Evolutionary conservation across 2,329 filamentous ascomycete species (phyloP), one percentile per base, ranked within the genome.

Genomic region (Plectosphaerella cucumerina): DNA sequence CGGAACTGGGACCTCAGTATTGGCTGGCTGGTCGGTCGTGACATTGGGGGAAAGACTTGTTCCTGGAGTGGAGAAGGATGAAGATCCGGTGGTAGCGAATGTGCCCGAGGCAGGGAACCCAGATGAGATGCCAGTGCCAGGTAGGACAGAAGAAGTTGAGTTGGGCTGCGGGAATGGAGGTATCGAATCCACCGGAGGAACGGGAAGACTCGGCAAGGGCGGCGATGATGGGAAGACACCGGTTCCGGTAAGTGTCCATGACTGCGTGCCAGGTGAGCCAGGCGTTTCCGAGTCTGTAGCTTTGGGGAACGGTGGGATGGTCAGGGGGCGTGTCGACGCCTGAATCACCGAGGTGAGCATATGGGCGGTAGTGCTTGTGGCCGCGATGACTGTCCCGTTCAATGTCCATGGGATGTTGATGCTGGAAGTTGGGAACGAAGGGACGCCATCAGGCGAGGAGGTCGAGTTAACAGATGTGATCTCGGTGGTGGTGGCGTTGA

Each of bases 101-200:
- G 39, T 42, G n/a, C 39, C 39, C 9, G 39, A 41, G 37, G 9
- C 5, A 6, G 37, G 11, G 3, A 18, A 42, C n/a, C 17, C 39
- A 12, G 39, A 42, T 20, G 8, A 12, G 11, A 42, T 11, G 2
- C n/a, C 39, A 5, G 39, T 42, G 5, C 39, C 39, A 12, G 39
- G 18, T 42, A 17, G 39, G 11, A 42, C 6, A 12, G 39, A 18
- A 18, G 35, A 18, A 23, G 44, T 47, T 10, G 3, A 17, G 18
- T 47, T 47, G 17, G 31, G 33, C 44, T 35, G 44, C 3, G 44
- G 44, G n/a, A 47, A 47, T 20, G 44, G 44, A 33, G 45, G 34
- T 3, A n/a, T 8, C 18, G 34, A 39, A 18, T 15, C 20, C 14
- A 15, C 34, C 11, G 45, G 12, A 17, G 23, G 45, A 5, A 15